Percentiles rank a stretch among this genome's conserved stretches.
Conservation (phyloP, 768 basidiomycete genomes). For the Termitomyces sp. region DNA sequence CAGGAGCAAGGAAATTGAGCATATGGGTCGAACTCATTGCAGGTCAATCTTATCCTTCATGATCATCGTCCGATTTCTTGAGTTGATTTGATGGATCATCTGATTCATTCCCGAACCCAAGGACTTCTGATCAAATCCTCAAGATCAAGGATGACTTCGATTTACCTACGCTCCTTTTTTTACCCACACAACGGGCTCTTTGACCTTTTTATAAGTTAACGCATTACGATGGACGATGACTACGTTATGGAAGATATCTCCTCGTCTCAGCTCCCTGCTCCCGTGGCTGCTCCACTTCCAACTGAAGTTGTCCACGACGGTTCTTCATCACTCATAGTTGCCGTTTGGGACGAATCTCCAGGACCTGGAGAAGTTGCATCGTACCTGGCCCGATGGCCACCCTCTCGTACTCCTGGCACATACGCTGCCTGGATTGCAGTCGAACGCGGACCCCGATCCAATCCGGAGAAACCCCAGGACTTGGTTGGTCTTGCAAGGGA, state of each 20-base stretch:
- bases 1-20: too few relatives aligned
- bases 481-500: conserved; percentile 3
- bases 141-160: not conserved
- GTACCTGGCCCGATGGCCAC: conserved; percentile 31
- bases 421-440: conserved; percentile 31
- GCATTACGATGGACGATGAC: conserved; percentile 10
- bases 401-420: conserved; percentile 25
- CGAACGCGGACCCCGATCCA: conserved; percentile 17
- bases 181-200: not conserved
- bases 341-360: conserved; percentile 20
- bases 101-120: not conserved
- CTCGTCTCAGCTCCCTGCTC: not conserved
- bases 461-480: conserved; percentile 1
- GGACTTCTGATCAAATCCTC: not conserved
- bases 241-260: conserved; percentile 8
- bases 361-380: conserved; percentile 18
- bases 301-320: conserved; percentile 12
- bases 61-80: too few relatives aligned
- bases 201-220: not conserved
- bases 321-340: conserved; percentile 11
- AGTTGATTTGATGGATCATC: too few relatives aligned
- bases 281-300: conserved; percentile 10
- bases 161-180: not conserved
- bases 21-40: not conserved
- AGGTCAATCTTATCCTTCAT: too few relatives aligned